These are phyloP conservation scores for Alternaria angustiovoidea DNA, from an alignment of 2,329 filamentous ascomycete genomes.

Conservation along the genomic window DNA sequence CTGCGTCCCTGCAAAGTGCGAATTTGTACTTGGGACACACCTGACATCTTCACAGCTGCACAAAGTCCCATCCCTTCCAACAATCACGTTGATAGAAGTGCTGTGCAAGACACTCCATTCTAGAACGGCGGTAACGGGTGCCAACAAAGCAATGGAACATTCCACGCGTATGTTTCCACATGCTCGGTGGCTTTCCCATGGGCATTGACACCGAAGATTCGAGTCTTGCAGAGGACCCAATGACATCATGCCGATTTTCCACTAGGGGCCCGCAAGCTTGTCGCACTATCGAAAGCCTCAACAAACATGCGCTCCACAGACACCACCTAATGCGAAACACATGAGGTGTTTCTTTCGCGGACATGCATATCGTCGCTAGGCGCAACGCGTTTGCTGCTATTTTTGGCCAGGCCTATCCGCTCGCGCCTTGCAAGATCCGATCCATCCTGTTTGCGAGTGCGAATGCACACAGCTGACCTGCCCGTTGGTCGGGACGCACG, in stretches of 20 bases:
- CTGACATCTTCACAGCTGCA: background rate
- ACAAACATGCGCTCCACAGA: conserved; percentile 7
- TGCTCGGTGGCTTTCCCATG: background rate
- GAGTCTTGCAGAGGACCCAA: background rate
- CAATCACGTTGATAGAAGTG: background rate
- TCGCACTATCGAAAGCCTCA: conserved; percentile 7
- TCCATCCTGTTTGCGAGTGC: background rate
- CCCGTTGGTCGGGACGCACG: background rate
- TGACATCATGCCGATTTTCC: conserved; percentile 11
- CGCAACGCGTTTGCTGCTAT: conserved; percentile 2
- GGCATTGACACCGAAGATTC: background rate
- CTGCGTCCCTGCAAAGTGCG: background rate
- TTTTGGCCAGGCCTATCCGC: background rate
- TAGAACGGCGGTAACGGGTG: background rate
- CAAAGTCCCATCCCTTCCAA: background rate
- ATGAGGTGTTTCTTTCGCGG: background rate
- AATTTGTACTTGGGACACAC: background rate
- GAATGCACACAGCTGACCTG: background rate
- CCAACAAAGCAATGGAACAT: background rate
- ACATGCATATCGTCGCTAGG: conserved; percentile 1
- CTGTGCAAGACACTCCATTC: background rate
- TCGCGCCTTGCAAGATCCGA: background rate
- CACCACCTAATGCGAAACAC: conserved; percentile 1
- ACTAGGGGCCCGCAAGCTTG: background rate
- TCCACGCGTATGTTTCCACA: conserved; percentile 6